Conservation (phyloP, 1,284 basidiomycete species). For the Fomitopsis betulina region DNA sequence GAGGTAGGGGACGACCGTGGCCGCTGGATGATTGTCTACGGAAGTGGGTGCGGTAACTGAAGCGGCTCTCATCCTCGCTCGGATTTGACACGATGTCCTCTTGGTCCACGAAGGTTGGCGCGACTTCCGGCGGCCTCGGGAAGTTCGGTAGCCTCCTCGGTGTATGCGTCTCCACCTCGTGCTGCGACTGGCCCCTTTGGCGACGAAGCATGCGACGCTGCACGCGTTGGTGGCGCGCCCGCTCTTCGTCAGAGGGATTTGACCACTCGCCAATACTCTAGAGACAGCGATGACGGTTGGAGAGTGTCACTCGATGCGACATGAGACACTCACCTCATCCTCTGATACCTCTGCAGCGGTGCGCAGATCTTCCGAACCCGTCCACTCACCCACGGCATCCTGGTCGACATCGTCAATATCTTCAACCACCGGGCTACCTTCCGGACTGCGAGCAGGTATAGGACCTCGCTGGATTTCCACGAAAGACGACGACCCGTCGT, state of each 20-base stretch:
- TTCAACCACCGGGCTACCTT: constrained; percentile 29
- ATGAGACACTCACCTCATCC: constrained; percentile 47
- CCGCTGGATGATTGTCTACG: constrained; percentile 18
- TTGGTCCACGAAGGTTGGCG: constrained; percentile 27
- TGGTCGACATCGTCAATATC: constrained; percentile 26
- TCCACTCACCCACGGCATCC: constrained; percentile 71
- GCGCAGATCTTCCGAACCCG: constrained; percentile 68
- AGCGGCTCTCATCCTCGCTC: constrained; percentile 61
- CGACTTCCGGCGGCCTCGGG: constrained; percentile 58
- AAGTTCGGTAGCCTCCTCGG: constrained; percentile 73
- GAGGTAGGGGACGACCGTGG: constrained; percentile 46
- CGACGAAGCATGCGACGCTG: constrained; percentile 56
- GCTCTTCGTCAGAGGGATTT: constrained; percentile 84
- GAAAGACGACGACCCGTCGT: constrained; percentile 11
- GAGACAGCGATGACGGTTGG: background rate
- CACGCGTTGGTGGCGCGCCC: constrained; percentile 60
- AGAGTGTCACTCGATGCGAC: too few species aligned
- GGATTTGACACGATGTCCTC: constrained; percentile 80
- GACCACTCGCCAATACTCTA: constrained; percentile 84
- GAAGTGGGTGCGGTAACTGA: constrained; percentile 25
- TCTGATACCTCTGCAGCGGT: constrained; percentile 46
- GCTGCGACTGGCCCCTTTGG: constrained; percentile 31
- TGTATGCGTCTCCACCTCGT: constrained; percentile 36
- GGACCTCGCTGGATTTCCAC: constrained; percentile 6
- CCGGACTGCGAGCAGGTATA: constrained; percentile 11